Base-by-base conservation (phyloP, 352 stramenopile species). In the Globisporangium cystogenes region DNA sequence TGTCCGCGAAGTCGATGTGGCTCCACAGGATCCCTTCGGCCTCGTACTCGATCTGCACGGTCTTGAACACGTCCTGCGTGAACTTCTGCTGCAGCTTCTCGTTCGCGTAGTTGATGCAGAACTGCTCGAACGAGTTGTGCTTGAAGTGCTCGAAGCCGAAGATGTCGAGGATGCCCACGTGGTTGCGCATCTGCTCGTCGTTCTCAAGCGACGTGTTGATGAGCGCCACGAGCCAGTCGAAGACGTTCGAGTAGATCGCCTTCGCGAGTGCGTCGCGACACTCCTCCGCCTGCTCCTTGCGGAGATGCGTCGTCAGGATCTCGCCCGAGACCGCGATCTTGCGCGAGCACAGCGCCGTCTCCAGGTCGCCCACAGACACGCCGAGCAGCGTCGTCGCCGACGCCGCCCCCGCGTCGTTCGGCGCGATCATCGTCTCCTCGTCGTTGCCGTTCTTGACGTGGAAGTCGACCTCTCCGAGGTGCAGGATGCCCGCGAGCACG, bases 121-220 rank as follows among this genome's bases (percentile, higher is more conserved):
- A 87, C 51, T 91, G 81, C 54, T 91, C 81, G 51, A 89, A 91
- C 51, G 87, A 95, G 71, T 97, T 97, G 71, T 93, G 82, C 58
- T 96, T 95, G 74, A 99, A 99, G 65, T 96, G 96, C 75, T 99
- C 96, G 62, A 99, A 99, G 46, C 96, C 96, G 62, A 99, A 99
- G 63, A 99, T 99, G 87, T 99, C 96, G 50, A 99, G 74, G 44
- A 99, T 92, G 47, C 96, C 96, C 37, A 98, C 93, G 40, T 91
- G 77, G 56, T 93, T 86, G 48, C 74, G 43, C 77, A 89, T 93
- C 56, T 88, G 72, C n/a, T 62, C 63, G 55, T 93, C 84, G 43
- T 92, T 72, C 21, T 75, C 68, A 27, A 94, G 69, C 46, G 87
- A 97, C 35, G 68, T 56, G 72, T 99, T 99, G 63, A 99, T 98